Evolutionary conservation across 192 early-diverging fungal genomes (phyloP).

Genomic region (Martensiomyces pterosporus): DNA sequence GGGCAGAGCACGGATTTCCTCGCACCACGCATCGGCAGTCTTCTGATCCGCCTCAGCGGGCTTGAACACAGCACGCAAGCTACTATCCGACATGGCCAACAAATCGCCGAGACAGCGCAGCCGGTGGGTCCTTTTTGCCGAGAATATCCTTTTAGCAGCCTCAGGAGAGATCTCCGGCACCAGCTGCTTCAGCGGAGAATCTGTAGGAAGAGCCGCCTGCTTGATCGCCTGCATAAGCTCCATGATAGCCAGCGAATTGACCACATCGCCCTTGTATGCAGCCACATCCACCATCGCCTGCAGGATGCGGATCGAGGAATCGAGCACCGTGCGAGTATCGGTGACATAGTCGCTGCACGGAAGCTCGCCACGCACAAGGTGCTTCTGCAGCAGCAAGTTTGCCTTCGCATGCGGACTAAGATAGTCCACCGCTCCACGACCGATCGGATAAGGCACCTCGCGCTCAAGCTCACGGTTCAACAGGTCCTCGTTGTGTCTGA

Average conservation of each 20-base stretch:
- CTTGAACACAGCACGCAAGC: slow-evolving; percentile 12
- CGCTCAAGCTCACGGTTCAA: slow-evolving; percentile 80
- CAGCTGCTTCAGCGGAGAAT: slow-evolving; percentile 66
- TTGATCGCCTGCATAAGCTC: slow-evolving; percentile 87
- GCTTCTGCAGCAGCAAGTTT: slow-evolving; percentile 83
- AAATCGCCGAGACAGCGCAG: slow-evolving; percentile 25
- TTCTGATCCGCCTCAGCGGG: slow-evolving; percentile 1
- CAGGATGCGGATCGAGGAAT: slow-evolving; percentile 85
- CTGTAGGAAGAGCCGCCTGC: slow-evolving; percentile 78
- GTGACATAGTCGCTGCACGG: slow-evolving; percentile 89
- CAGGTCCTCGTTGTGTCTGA: slow-evolving; percentile 93
- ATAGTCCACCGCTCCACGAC: slow-evolving; percentile 51
- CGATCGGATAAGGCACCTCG: slow-evolving; percentile 63
- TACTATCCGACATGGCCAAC: slow-evolving; percentile 39
- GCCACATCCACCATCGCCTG: slow-evolving; percentile 95
- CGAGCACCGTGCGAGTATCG: slow-evolving; percentile 86
- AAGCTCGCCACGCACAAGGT: slow-evolving; percentile 72
- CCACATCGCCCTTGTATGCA: slow-evolving; percentile 61
- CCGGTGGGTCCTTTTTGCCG: background rate
- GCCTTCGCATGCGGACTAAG: slow-evolving; percentile 90
- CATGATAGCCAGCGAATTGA: slow-evolving; percentile 68
- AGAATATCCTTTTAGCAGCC: background rate
- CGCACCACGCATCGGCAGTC: slow-evolving; percentile 18
- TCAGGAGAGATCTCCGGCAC: slow-evolving; percentile 52
- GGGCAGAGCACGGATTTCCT: slow-evolving; percentile 36